Evolutionary conservation across 1,139 yeast genomes (phyloP).

Genomic region (Pichia sp.): DNA sequence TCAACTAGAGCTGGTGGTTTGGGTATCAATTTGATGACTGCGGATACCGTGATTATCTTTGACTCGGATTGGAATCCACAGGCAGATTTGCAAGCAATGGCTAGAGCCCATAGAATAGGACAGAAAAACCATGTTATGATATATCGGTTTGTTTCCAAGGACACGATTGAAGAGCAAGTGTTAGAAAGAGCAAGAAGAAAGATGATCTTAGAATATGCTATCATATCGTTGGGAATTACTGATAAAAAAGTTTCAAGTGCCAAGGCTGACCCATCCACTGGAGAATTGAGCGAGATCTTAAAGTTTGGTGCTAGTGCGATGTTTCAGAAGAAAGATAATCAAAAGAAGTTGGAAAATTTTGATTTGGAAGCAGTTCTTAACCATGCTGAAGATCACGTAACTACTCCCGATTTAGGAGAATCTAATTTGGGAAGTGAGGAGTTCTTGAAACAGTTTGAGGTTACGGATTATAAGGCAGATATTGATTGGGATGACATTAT

Average conservation of each 20-base stretch:
- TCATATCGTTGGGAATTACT: slow-evolving; percentile 91
- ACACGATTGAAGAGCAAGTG: slow-evolving; percentile 96
- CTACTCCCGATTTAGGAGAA: slow-evolving; percentile 95
- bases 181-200: slow-evolving; percentile 94
- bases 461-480: slow-evolving; percentile 97
- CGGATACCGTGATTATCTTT: slow-evolving; percentile 94
- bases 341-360: slow-evolving; percentile 90
- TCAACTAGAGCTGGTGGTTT: slow-evolving; percentile 98
- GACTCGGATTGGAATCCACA: slow-evolving; percentile 99
- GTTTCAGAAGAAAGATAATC: slow-evolving; percentile 85
- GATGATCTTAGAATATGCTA: slow-evolving; percentile 97
- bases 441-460: slow-evolving; percentile 94
- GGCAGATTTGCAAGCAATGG: slow-evolving; percentile 99
- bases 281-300: slow-evolving; percentile 86
- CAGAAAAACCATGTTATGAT: slow-evolving; percentile 97
- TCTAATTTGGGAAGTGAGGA: slow-evolving; percentile 98
- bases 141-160: slow-evolving; percentile 92
- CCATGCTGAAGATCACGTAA: slow-evolving; percentile 95
- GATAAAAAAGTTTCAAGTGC: slow-evolving; percentile 54
- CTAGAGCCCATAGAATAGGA: slow-evolving; percentile 98
- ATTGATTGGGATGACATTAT: slow-evolving; percentile 99
- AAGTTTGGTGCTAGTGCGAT: slow-evolving; percentile 98
- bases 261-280: slow-evolving; percentile 70
- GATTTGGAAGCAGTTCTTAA: slow-evolving; percentile 92
- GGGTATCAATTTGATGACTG: slow-evolving; percentile 97